Percentiles rank a stretch among this genome's conserved stretches.
Conservation (phyloP, 352 stramenopile genomes). For the Achlya hypogyna region DNA sequence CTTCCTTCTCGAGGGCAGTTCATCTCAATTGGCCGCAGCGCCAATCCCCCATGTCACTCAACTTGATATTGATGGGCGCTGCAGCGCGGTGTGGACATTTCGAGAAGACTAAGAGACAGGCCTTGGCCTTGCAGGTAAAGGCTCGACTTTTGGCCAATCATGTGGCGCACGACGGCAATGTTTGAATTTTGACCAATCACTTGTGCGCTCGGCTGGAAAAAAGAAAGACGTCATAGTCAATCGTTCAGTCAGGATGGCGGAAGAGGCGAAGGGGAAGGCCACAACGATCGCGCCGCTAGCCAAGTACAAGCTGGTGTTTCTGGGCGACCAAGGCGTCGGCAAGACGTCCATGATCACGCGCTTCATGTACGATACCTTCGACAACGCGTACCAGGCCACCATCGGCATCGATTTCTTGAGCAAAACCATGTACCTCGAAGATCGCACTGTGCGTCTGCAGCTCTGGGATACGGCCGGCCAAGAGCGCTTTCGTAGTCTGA, state of each 20-base stretch:
- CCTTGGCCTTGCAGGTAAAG: no score
- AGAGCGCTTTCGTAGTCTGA: conserved; percentile 92
- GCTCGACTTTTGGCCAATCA: no score
- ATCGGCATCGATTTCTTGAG: conserved; percentile 99
- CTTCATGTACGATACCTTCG: conserved; percentile 99
- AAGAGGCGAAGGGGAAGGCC: not conserved
- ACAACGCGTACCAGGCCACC: conserved; percentile 96
- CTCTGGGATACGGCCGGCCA: conserved; percentile 99
- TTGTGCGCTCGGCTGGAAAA: not conserved
- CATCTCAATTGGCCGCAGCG: no score
- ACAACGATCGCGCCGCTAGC: conserved; percentile 75
- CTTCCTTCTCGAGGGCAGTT: no score
- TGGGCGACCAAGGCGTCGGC: conserved; percentile 96
- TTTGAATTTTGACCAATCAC: conserved; percentile 13
- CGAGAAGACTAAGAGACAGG: no score
- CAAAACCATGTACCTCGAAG: conserved; percentile 99
- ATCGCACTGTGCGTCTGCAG: conserved; percentile 97
- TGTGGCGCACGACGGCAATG: no score
- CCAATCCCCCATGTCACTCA: no score
- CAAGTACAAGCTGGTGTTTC: conserved; percentile 93
- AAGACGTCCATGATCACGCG: conserved; percentile 99
- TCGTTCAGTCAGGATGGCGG: not conserved
- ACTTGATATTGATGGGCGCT: no score
- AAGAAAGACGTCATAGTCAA: not conserved
- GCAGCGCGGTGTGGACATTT: no score